These are phyloP conservation scores for Clavispora vitiphila DNA, from an alignment of 805 yeast genomes.

Conservation along the genomic window DNA sequence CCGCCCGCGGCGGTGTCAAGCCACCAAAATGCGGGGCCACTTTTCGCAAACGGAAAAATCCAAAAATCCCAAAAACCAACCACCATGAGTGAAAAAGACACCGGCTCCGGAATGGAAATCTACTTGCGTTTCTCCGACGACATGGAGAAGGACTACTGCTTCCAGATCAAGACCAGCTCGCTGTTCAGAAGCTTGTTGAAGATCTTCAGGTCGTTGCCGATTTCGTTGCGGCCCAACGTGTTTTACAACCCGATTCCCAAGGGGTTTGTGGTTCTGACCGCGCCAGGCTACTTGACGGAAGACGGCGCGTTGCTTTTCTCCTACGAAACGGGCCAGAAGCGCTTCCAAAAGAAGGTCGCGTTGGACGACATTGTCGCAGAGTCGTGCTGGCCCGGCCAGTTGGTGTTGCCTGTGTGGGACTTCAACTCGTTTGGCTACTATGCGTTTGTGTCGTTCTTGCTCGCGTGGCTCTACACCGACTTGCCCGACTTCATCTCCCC, in stretches of 20 bases:
- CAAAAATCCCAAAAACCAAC: background rate
- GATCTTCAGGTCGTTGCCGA: conserved; percentile 63
- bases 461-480: conserved; percentile 86
- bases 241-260: conserved; percentile 63
- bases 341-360: conserved; percentile 43
- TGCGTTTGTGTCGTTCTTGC: conserved; percentile 35
- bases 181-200: conserved; percentile 55
- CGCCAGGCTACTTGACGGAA: conserved; percentile 79
- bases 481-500: conserved; percentile 86
- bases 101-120: conserved; percentile 32
- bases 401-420: conserved; percentile 71
- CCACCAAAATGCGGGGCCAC: background rate
- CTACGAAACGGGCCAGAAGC: conserved; percentile 44
- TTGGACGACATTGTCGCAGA: conserved; percentile 48
- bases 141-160: conserved; percentile 83
- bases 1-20: background rate
- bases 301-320: conserved; percentile 76
- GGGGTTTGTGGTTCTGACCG: conserved; percentile 55
- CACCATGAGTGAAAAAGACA: conserved; percentile 3
- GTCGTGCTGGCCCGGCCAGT: conserved; percentile 84
- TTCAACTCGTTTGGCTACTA: conserved; percentile 40
- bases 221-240: conserved; percentile 73
- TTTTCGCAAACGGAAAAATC: background rate
- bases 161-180: conserved; percentile 58
- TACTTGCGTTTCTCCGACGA: conserved; percentile 84